Percentiles rank a stretch among this genome's conserved stretches.
Conservation (phyloP, 352 stramenopile species). For the Pythium sp. region DNA sequence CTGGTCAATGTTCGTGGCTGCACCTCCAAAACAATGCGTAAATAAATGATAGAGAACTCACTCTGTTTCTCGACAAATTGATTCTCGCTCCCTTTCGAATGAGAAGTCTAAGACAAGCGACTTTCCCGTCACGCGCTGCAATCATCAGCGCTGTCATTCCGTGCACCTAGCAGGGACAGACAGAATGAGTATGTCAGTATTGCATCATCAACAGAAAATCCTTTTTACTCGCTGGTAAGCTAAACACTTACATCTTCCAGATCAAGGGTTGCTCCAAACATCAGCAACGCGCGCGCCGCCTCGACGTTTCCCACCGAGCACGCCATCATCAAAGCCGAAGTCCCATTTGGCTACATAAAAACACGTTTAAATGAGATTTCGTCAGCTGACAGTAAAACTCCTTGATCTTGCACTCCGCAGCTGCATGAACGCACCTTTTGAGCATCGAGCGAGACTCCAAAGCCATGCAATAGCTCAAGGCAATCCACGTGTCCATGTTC, state of each 20-base stretch:
- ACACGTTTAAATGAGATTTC: background rate
- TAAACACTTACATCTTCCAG: slow-evolving; percentile 64
- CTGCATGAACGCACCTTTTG: slow-evolving; percentile 55
- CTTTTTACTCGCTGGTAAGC: background rate
- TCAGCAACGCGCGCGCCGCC: slow-evolving; percentile 68
- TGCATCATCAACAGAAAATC: background rate
- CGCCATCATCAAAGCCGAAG: slow-evolving; percentile 80
- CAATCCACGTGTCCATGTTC: slow-evolving; percentile 83
- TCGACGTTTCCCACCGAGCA: slow-evolving; percentile 87
- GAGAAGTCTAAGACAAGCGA: slow-evolving; percentile 64
- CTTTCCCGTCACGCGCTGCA: slow-evolving; percentile 61
- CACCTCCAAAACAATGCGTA: background rate
- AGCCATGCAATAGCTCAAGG: slow-evolving; percentile 74
- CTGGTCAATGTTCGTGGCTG: background rate
- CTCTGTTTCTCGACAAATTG: slow-evolving; percentile 80
- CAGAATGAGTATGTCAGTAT: background rate
- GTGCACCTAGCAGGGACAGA: slow-evolving; percentile 47
- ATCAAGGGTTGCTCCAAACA: slow-evolving; percentile 83
- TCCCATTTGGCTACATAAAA: slow-evolving; percentile 62
- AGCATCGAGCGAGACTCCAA: slow-evolving; percentile 79
- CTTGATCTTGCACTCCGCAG: background rate
- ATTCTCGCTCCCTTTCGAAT: slow-evolving; percentile 80
- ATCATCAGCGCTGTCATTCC: slow-evolving; percentile 83
- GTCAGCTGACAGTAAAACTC: background rate
- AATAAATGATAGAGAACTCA: slow-evolving; percentile 24